Conservation (phyloP, 441 rosid species). For the Gossypium gossypioides region DNA sequence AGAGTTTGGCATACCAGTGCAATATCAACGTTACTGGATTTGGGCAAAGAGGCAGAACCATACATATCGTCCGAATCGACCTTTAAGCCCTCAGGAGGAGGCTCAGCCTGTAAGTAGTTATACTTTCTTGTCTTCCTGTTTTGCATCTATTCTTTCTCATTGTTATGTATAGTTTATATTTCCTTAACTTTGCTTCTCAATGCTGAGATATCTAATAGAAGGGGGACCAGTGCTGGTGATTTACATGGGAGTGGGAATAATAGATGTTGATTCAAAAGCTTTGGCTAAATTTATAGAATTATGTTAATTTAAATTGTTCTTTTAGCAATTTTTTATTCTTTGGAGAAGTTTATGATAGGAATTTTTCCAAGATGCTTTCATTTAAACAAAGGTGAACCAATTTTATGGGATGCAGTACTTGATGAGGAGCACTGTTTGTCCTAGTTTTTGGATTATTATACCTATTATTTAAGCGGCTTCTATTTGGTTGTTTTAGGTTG, state of each 20-base stretch:
- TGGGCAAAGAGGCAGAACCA: conserved; percentile 99
- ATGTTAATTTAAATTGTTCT: background rate
- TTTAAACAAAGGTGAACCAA: background rate
- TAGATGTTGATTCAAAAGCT: background rate
- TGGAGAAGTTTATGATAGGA: background rate
- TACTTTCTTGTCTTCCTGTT: background rate
- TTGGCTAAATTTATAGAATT: background rate
- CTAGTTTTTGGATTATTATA: background rate
- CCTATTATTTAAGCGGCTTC: background rate
- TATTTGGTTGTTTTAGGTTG: conserved; percentile 50
- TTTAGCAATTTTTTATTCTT: background rate
- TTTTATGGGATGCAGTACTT: background rate
- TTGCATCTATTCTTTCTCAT: background rate
- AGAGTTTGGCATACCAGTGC: conserved; percentile 82
- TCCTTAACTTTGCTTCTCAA: background rate
- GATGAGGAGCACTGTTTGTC: background rate
- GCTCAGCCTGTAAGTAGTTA: conserved; percentile 51
- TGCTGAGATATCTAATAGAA: background rate
- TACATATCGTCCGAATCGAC: conserved; percentile 94
- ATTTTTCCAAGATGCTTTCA: background rate
- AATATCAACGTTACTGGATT: conserved; percentile 80
- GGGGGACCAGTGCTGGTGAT: background rate
- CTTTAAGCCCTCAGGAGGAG: conserved; percentile 76
- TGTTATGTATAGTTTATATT: background rate
- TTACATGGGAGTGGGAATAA: background rate